Conservation (phyloP, 164 flowering plant genomes). For the Vitis rotundifolia region DNA sequence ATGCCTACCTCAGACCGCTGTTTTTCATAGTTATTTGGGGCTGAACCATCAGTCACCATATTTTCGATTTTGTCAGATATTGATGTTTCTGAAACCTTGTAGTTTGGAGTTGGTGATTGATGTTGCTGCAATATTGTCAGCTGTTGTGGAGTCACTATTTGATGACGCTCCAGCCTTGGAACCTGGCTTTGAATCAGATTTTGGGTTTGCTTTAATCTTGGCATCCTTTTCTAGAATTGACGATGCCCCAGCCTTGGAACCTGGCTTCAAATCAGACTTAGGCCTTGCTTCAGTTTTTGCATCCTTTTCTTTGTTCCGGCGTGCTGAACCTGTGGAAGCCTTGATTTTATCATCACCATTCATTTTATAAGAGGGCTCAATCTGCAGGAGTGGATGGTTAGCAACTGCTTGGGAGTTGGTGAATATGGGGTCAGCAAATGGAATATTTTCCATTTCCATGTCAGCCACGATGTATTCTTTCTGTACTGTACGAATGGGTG, state of each 20-base stretch:
- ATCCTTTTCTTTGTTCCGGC: slow-evolving; percentile 27
- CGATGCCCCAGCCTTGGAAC: slow-evolving; percentile 14
- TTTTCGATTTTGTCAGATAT: slow-evolving; percentile 1
- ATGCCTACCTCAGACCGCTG: background rate
- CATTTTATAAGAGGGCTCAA: slow-evolving; percentile 55
- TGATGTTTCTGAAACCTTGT: background rate
- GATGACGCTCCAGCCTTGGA: slow-evolving; percentile 17
- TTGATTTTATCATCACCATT: slow-evolving; percentile 50
- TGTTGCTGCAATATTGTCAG: slow-evolving; percentile 9
- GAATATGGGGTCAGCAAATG: slow-evolving; percentile 22
- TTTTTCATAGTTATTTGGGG: slow-evolving; percentile 4
- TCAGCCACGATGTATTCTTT: slow-evolving; percentile 71
- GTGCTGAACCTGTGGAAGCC: slow-evolving; percentile 20
- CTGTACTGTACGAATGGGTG: slow-evolving; percentile 93
- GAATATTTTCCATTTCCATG: slow-evolving; percentile 17
- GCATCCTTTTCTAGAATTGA: slow-evolving; percentile 1
- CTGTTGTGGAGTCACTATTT: slow-evolving; percentile 13
- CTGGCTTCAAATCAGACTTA: slow-evolving; percentile 19
- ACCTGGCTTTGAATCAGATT: slow-evolving; percentile 20
- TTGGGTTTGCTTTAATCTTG: background rate
- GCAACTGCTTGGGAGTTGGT: slow-evolving; percentile 27
- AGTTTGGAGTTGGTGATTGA: slow-evolving; percentile 10
- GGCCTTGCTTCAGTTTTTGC: slow-evolving; percentile 21
- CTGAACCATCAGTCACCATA: slow-evolving; percentile 7
- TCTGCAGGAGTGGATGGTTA: slow-evolving; percentile 41